A percentile compares a stretch with the other conserved stretches of the same genome.
phyloP scores from a whole-genome alignment of 805 yeast species.

The Kodamaea kaohsiungensis region DNA sequence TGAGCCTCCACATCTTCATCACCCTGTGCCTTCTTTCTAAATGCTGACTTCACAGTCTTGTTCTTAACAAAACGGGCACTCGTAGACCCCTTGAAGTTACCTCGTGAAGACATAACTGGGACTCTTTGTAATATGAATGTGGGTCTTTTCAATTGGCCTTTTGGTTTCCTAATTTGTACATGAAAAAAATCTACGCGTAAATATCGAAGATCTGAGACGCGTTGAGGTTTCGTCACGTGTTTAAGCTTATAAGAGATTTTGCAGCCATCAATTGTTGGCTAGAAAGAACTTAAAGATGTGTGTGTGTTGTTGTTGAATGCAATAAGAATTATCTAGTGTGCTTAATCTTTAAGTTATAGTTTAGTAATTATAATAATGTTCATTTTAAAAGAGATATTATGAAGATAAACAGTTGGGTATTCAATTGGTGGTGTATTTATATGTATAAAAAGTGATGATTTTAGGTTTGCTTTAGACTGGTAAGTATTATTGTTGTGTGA shows the following conservation, averaged over 20 bases:
- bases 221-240: background rate
- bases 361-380: too few relatives aligned
- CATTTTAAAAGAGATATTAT: too few relatives aligned
- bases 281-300: too few relatives aligned
- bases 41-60: conserved; percentile 21
- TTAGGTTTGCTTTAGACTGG: too few relatives aligned
- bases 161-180: background rate
- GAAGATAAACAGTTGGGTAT: too few relatives aligned
- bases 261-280: too few relatives aligned
- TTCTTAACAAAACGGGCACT: conserved; percentile 56
- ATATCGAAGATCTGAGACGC: background rate
- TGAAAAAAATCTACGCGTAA: background rate
- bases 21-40: conserved; percentile 11
- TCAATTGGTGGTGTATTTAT: too few relatives aligned
- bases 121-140: background rate
- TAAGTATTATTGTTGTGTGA: too few relatives aligned
- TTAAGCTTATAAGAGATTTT: background rate
- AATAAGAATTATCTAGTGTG: too few relatives aligned
- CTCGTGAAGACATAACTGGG: background rate
- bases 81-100: conserved; percentile 45
- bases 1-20: conserved; percentile 5
- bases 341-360: too few relatives aligned
- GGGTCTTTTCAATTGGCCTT: background rate
- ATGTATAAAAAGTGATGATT: too few relatives aligned
- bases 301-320: too few relatives aligned